Conservation (phyloP, 306 rosid species). For the Senna siamea region DNA sequence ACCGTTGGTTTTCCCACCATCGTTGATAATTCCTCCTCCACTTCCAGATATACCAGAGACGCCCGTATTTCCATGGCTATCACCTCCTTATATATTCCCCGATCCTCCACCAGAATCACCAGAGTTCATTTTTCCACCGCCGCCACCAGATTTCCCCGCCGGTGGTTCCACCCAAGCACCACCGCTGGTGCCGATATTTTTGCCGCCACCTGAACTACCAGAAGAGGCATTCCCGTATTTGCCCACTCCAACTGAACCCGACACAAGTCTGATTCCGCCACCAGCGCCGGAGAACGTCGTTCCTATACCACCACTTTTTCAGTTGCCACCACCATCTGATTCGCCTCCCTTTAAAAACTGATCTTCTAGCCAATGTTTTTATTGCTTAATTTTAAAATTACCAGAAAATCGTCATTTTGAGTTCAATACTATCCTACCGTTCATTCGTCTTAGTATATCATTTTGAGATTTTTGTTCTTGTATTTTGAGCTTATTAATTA, state of each 20-base stretch:
- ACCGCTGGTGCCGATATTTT: constrained; percentile 29
- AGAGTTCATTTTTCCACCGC: constrained; percentile 44
- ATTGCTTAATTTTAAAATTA: not conserved
- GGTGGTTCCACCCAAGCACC: too few relatives aligned
- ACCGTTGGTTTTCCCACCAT: constrained; percentile 41
- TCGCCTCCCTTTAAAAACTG: constrained; percentile 34
- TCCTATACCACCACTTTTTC: constrained; percentile 37
- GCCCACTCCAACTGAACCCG: constrained; percentile 39
- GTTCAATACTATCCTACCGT: not conserved
- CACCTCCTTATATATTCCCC: constrained; percentile 51
- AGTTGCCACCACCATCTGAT: constrained; percentile 19
- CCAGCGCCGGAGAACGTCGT: constrained; percentile 41
- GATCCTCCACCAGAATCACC: constrained; percentile 39
- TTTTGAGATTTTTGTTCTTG: too few relatives aligned
- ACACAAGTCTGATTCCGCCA: constrained; percentile 12
- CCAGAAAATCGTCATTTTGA: not conserved
- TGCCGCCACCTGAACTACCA: constrained; percentile 48
- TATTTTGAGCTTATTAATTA: too few relatives aligned
- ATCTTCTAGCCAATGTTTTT: not conserved
- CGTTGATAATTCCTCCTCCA: constrained; percentile 51
- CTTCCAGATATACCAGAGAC: constrained; percentile 29
- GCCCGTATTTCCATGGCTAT: constrained; percentile 54
- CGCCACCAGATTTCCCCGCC: constrained; percentile 41
- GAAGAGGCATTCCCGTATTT: constrained; percentile 43
- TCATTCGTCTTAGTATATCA: not conserved